Percentiles rank a stretch among this genome's conserved stretches.
phyloP scores from a whole-genome alignment of 306 rosid genomes.

The Crotalaria pallida region DNA sequence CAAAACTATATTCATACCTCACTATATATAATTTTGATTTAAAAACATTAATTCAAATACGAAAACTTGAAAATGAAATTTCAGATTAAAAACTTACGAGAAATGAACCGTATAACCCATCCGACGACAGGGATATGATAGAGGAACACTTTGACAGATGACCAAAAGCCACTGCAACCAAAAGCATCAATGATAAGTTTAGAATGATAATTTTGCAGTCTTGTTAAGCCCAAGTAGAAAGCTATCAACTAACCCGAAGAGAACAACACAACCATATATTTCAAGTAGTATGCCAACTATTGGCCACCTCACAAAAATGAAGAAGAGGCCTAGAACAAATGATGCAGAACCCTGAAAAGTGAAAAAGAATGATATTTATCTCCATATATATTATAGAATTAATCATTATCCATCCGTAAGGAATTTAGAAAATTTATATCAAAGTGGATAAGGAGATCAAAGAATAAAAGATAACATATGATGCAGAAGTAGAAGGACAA shows the following conservation, averaged over 20 bases:
- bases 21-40: neutral
- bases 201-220: neutral
- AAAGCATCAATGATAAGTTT: constrained; percentile 16
- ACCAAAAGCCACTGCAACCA: constrained; percentile 78
- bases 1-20: neutral
- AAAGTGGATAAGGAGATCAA: neutral
- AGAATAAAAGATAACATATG: neutral
- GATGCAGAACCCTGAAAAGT: constrained; percentile 73
- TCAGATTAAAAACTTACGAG: constrained; percentile 50
- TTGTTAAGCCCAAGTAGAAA: constrained; percentile 17
- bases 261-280: constrained; percentile 64
- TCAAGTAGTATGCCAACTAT: constrained; percentile 73
- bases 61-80: constrained; percentile 9
- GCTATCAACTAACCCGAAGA: constrained; percentile 71
- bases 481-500: neutral
- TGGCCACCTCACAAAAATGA: constrained; percentile 92
- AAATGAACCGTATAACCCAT: constrained; percentile 66
- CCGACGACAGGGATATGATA: constrained; percentile 75
- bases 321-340: constrained; percentile 81
- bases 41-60: neutral
- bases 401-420: neutral
- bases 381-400: neutral
- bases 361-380: neutral
- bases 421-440: neutral
- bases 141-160: constrained; percentile 72